phyloP scores from a whole-genome alignment of 2,329 filamentous ascomycete genomes.

The Fusarium sp. region DNA sequence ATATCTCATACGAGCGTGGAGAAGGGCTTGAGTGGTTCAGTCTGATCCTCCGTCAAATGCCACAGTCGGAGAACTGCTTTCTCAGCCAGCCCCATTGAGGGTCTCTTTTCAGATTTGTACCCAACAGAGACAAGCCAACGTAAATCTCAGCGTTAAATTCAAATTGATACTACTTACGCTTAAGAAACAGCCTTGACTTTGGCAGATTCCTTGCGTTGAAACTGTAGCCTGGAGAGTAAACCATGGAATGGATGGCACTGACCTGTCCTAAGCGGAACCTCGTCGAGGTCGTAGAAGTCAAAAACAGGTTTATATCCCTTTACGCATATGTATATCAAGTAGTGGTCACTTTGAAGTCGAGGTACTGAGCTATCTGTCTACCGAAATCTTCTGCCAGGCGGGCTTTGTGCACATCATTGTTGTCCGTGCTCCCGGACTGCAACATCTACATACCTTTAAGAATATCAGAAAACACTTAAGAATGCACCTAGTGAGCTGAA shows the following conservation, averaged over 20 bases:
- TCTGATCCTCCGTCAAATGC: not conserved
- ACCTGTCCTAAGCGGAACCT: not conserved
- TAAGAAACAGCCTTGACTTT: not conserved
- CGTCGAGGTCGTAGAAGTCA: not conserved
- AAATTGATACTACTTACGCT: fast-evolving
- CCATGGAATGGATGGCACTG: not conserved
- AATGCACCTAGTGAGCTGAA: not conserved
- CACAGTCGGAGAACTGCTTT: not conserved
- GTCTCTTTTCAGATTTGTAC: not conserved
- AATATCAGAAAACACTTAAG: not conserved
- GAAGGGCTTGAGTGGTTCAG: not conserved
- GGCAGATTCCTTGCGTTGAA: not conserved
- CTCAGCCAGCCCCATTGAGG: not conserved
- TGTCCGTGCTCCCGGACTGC: not conserved
- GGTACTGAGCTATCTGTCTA: not conserved
- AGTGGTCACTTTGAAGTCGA: no score
- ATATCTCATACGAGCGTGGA: not conserved
- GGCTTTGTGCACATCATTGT: not conserved
- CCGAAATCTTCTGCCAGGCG: not conserved
- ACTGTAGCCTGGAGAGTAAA: not conserved
- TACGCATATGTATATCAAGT: not conserved
- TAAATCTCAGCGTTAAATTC: not conserved
- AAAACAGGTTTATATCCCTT: not conserved
- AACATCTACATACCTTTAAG: not conserved
- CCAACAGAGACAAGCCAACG: not conserved